Base-by-base conservation (phyloP, 495 filamentous ascomycete species). In the Daldinia childiae region DNA sequence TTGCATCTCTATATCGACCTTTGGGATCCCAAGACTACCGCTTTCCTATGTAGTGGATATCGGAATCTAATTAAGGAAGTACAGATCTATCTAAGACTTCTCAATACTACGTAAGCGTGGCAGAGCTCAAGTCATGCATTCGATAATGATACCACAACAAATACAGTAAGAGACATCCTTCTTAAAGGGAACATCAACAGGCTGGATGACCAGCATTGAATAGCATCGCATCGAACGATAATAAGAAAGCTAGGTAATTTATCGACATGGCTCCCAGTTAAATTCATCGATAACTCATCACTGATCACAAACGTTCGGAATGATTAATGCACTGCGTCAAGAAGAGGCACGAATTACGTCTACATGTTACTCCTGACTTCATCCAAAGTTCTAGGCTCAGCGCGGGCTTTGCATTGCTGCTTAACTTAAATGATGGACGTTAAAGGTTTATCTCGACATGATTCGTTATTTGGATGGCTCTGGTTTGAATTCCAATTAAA, bases 41-140 rank as follows among this genome's bases (percentile, higher is more conserved):
- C 21, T 15, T 56, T 62, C 61, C 63, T 69, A n/a, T n/a, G n/a
- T n/a, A 66, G 58, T 66, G 54, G 32, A 58, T 27, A 58, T 66
- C 65, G 57, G 57, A 36, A 73, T 57, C 65, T 73, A 69, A 63
- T 29, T 69, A 36, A 62, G 62, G 62, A 45, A 65, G 32, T 51
- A 68, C 36, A 69, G 62, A 73, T 73, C 66, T 68, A 38, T 45
- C 43, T 73, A 34, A 66, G 50, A 38, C 14, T 17, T 62, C 26
- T 6, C 54, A 30, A 58, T 69, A 17, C 70, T 61, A 69, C 70
- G 65, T 73, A 62, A 73, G 54, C 51, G 57, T 50, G 38, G 48
- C 65, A 58, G 54, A 57, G 34, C 34, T 27, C 39, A 56, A 30
- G 51, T 58, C 50, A 56, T 55, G 39, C 45, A 51, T 64, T 67